phyloP scores from a whole-genome alignment of 192 early-diverging fungal species.

The Entomortierella lignicola region DNA sequence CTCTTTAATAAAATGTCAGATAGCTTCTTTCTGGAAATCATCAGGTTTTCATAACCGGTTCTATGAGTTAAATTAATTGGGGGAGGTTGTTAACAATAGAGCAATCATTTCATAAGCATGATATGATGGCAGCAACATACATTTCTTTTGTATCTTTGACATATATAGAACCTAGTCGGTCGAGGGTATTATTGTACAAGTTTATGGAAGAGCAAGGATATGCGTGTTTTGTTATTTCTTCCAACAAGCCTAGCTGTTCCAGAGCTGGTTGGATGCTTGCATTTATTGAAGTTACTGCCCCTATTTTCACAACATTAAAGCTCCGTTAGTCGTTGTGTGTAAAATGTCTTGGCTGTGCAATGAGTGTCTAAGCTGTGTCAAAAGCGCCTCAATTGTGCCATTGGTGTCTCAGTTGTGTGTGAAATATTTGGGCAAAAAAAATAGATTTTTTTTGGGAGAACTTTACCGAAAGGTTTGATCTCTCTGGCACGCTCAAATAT shows the following conservation, averaged over 20 bases:
- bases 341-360: no score
- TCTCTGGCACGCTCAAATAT: constrained; percentile 5
- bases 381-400: no score
- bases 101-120: neutral
- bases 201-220: neutral
- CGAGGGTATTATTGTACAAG: constrained; percentile 1
- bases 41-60: constrained; percentile 13
- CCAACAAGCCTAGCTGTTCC: constrained; percentile 24
- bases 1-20: constrained; percentile 6
- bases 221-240: constrained; percentile 9
- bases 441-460: no score
- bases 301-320: neutral
- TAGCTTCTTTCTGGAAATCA: constrained; percentile 13
- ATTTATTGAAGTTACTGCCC: neutral
- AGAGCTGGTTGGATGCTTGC: constrained; percentile 6
- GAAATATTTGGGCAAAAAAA: no score
- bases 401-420: no score
- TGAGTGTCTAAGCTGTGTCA: no score
- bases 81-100: neutral
- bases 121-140: constrained; percentile 1
- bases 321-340: no score
- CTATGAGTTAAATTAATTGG: neutral
- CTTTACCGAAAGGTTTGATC: constrained; percentile 5
- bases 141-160: neutral
- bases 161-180: constrained; percentile 2